Base-by-base conservation (phyloP, 176 grass and related monocot species). In the Poa pratensis region DNA sequence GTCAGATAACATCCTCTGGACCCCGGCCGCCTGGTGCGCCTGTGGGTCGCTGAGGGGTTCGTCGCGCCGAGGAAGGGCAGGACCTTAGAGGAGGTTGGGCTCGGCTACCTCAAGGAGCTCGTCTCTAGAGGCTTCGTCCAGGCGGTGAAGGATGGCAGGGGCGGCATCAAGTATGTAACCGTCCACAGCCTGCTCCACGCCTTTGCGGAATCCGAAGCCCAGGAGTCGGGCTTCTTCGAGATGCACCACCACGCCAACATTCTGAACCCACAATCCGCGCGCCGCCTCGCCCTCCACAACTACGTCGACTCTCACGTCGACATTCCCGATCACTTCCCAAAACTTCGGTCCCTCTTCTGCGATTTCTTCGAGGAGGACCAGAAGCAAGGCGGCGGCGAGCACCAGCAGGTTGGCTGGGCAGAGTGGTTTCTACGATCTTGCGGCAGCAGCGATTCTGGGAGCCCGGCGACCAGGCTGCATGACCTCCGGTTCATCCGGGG, bases 271-370 rank as follows among this genome's bases (percentile, higher is more conserved):
- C 62, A 18, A 18, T 18, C 28, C 2, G 62, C 16, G 27, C 15
- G 62, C 62, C 62, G 62, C 62, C 62, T 66, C 27, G 61, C 61
- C 61, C 26, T 65, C 61, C 61, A 65, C 61, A 65, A 65, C 26
- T 65, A 17, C 1, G 62, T 66, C 28, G 62, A 66, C 2, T 66
- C 28, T 6, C 16, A 66, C 28, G 28, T 66, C 28, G 28, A 66
- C 62, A 17, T 66, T 8, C 62, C 62, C 28, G 16, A 66, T 17
- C 62, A 34, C 27, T 66, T 66, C 28, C 62, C 62, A 0, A 66
- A 66, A 18, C 7, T 66, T 1, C 28, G 62, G 27, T 66, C 62
- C 15, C 62, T 66, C 15, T 34, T 66, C 27, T 66, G 62, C 7
- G 62, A 66, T 18, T 66, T 66, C 28, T 66, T 66, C 2, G 62